phyloP scores from a whole-genome alignment of 2,329 filamentous ascomycete species.

The Diaporthe australafricana region DNA sequence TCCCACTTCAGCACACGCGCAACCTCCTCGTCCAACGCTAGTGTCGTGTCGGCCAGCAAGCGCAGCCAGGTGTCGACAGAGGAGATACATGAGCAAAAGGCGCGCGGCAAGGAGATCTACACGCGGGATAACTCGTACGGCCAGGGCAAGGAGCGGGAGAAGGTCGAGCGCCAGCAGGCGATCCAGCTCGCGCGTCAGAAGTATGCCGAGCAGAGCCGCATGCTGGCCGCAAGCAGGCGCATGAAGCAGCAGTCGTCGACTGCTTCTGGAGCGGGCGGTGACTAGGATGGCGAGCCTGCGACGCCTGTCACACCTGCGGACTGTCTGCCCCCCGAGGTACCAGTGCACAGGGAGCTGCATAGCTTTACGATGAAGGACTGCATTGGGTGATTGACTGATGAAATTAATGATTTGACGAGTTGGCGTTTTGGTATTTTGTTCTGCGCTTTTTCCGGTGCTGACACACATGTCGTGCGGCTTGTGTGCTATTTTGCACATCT shows the following conservation, averaged over 20 bases:
- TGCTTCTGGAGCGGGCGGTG: conserved; percentile 17
- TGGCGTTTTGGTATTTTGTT: not conserved
- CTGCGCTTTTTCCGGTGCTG: not conserved
- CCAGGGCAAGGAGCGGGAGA: conserved; percentile 64
- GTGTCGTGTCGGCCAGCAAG: conserved; percentile 51
- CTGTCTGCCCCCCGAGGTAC: conserved; percentile 15
- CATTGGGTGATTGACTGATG: not conserved
- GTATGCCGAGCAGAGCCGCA: conserved; percentile 70
- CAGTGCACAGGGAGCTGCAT: conserved; percentile 27
- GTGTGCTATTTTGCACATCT: not conserved
- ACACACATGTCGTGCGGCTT: not conserved
- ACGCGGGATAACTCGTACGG: conserved; percentile 61
- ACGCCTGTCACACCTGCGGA: not conserved
- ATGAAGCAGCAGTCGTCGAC: conserved; percentile 46
- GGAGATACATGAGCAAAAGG: conserved; percentile 62
- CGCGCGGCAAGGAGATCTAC: conserved; percentile 65
- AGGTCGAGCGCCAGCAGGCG: conserved; percentile 63
- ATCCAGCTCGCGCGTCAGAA: conserved; percentile 68
- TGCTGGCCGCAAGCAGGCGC: conserved; percentile 69
- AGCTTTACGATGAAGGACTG: not conserved
- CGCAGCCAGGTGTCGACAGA: conserved; percentile 62
- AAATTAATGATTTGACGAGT: conserved; percentile 1
- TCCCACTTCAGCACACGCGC: conserved; percentile 49
- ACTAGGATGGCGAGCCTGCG: conserved; percentile 21
- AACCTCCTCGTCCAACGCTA: conserved; percentile 60